These are phyloP conservation scores for Trifolium repens DNA, from an alignment of 306 rosid species.

Conservation along the genomic window DNA sequence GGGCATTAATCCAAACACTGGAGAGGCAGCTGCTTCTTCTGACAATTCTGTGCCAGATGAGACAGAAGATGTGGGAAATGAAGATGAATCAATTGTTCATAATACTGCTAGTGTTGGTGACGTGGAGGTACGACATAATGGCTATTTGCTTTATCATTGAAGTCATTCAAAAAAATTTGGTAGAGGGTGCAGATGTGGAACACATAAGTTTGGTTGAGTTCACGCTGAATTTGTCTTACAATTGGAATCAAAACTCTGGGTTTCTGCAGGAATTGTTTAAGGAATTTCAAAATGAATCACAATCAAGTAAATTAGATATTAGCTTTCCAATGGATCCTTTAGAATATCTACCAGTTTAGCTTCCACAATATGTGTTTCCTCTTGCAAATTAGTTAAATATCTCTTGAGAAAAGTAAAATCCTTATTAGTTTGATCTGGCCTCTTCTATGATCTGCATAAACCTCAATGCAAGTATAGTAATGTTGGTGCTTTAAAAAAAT, in stretches of 20 bases:
- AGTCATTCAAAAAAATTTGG: neutral
- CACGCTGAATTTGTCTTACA: constrained; percentile 15
- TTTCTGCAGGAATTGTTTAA: constrained; percentile 12
- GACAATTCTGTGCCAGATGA: constrained; percentile 73
- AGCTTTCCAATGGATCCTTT: constrained; percentile 1
- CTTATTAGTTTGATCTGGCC: neutral
- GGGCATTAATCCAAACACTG: constrained; percentile 69
- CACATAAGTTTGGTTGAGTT: constrained; percentile 17
- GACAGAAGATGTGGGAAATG: constrained; percentile 79
- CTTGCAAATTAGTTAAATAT: neutral
- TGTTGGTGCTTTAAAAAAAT: neutral
- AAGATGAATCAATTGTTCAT: constrained; percentile 95
- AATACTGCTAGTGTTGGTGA: constrained; percentile 98
- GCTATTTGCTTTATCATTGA: constrained; percentile 29
- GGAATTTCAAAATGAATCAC: constrained; percentile 13
- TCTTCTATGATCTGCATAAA: constrained; percentile 23
- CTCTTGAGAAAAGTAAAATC: neutral
- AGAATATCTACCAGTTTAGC: constrained; percentile 14
- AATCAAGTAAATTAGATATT: constrained; percentile 10
- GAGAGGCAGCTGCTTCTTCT: constrained; percentile 71
- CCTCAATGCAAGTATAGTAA: neutral
- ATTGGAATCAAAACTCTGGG: neutral
- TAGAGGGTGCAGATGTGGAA: constrained; percentile 23
- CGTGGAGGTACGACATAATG: constrained; percentile 62
- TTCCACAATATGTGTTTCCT: constrained; percentile 6